A percentile compares a stretch with the other conserved stretches of the same genome.
Evolutionary conservation across 2,329 filamentous ascomycete genomes (phyloP).

Genomic region (Neofusicoccum laricinum): DNA sequence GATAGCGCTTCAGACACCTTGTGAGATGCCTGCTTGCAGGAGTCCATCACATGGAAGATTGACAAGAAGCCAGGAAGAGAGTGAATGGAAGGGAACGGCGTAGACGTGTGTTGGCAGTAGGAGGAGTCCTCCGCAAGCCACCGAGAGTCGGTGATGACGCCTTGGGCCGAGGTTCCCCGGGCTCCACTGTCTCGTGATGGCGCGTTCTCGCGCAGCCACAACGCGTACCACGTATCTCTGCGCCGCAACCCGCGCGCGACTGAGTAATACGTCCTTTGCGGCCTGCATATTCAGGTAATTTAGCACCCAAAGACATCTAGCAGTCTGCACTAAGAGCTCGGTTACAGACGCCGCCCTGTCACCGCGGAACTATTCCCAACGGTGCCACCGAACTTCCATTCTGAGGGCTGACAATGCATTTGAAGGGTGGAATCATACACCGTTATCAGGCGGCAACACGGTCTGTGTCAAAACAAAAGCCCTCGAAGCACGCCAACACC

Average conservation of each 20-base stretch:
- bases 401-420: neutral
- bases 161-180: conserved; percentile 11
- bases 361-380: neutral
- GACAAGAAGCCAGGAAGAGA: neutral
- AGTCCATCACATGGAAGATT: conserved; percentile 19
- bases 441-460: neutral
- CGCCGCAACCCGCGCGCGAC: neutral
- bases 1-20: conserved; percentile 50
- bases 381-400: neutral
- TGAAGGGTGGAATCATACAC: neutral
- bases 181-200: neutral
- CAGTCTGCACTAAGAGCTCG: too few species aligned
- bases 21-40: conserved; percentile 38
- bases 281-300: neutral
- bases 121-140: neutral
- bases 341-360: too few species aligned
- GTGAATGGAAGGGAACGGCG: neutral
- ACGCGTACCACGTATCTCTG: neutral
- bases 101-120: neutral
- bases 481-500: neutral
- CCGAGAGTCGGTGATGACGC: conserved; percentile 6
- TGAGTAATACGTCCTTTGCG: neutral
- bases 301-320: neutral
- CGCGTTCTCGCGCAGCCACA: neutral
- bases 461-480: neutral